Evolutionary conservation across 768 basidiomycete species (phyloP).

Genomic region (Pleurotus tuber-regium): DNA sequence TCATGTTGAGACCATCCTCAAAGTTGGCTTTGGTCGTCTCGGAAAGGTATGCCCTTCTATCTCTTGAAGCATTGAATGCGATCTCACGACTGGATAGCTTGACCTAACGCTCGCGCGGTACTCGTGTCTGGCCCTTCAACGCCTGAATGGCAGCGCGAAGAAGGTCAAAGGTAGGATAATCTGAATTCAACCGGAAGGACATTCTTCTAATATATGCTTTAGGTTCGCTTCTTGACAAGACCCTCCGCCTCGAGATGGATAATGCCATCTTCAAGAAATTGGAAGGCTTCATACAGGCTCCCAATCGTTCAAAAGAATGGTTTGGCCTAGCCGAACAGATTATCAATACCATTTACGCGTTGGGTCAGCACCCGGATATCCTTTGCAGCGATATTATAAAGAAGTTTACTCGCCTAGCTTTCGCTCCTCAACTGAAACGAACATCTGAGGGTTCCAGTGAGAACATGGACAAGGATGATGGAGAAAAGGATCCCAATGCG

Average conservation of each 20-base stretch:
- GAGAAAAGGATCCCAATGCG: conserved; percentile 40
- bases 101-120: conserved; percentile 91
- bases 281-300: conserved; percentile 74
- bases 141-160: conserved; percentile 92
- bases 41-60: conserved; percentile 64
- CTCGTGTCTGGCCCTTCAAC: conserved; percentile 89
- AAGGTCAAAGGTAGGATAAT: conserved; percentile 84
- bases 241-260: conserved; percentile 83
- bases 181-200: neutral
- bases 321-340: conserved; percentile 96
- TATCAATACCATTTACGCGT: conserved; percentile 92
- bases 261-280: conserved; percentile 83
- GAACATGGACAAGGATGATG: conserved; percentile 8
- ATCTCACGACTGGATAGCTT: conserved; percentile 40
- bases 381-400: conserved; percentile 81
- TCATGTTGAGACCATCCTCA: conserved; percentile 79
- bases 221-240: conserved; percentile 89
- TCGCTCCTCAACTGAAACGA: conserved; percentile 32
- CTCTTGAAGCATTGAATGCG: neutral
- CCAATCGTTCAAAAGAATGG: conserved; percentile 88
- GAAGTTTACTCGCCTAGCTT: conserved; percentile 74
- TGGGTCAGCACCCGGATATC: conserved; percentile 90
- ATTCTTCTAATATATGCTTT: conserved; percentile 6
- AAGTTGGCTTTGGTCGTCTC: conserved; percentile 78
- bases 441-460: conserved; percentile 15